A percentile compares a stretch with the other conserved stretches of the same genome.
These are phyloP conservation scores for Aspergillus saccharolyticus DNA, from an alignment of 495 filamentous ascomycete species.

Conservation along the genomic window DNA sequence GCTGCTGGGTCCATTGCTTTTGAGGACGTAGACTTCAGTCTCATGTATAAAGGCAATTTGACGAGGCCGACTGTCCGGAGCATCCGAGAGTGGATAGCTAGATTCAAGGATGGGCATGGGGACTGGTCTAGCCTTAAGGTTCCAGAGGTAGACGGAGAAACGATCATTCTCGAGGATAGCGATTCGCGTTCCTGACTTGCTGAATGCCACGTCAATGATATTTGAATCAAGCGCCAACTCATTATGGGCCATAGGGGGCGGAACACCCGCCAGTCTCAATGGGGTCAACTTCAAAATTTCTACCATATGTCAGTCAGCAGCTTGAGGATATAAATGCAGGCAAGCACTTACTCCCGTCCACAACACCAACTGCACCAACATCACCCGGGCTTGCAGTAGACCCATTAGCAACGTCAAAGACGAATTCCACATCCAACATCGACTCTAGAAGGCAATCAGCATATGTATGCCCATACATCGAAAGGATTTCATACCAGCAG, in stretches of 20 bases:
- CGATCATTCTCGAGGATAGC: conserved; percentile 62
- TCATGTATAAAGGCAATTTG: conserved; percentile 43
- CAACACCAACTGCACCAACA: conserved; percentile 75
- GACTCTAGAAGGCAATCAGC: conserved; percentile 18
- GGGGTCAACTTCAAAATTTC: conserved; percentile 77
- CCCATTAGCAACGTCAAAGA: conserved; percentile 61
- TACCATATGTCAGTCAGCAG: conserved; percentile 23
- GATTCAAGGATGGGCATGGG: conserved; percentile 41
- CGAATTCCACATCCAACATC: conserved; percentile 63
- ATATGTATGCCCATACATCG: not conserved
- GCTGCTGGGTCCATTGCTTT: conserved; percentile 28
- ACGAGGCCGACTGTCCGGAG: conserved; percentile 29
- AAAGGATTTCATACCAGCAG: conserved; percentile 29
- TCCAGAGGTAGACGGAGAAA: conserved; percentile 63
- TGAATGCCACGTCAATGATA: conserved; percentile 70
- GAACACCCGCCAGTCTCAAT: conserved; percentile 74
- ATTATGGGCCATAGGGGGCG: conserved; percentile 85
- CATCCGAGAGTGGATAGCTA: conserved; percentile 41
- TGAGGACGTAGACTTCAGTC: conserved; percentile 41
- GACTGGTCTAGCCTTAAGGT: conserved; percentile 46
- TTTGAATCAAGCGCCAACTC: conserved; percentile 61
- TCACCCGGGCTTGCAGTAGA: conserved; percentile 69
- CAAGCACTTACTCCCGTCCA: conserved; percentile 65
- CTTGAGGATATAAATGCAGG: not conserved
- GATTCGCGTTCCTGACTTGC: conserved; percentile 58